Evolutionary conservation across 2,329 filamentous ascomycete genomes (phyloP).

Genomic region (Ophiocordyceps polyrhachis-furcata): DNA sequence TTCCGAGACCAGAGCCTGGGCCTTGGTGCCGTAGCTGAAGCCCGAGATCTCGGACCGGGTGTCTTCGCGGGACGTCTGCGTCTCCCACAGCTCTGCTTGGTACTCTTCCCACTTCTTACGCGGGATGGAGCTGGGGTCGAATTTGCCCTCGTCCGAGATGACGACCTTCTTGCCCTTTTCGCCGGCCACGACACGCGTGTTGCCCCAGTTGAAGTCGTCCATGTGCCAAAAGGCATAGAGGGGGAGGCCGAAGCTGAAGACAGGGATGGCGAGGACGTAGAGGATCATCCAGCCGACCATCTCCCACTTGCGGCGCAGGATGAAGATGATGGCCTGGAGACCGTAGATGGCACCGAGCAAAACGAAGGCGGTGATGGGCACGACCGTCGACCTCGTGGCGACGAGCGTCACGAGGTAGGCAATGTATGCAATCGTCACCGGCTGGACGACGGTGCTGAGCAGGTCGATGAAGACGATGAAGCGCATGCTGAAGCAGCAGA

Average conservation of each 20-base stretch:
- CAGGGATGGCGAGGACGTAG: conserved; percentile 75
- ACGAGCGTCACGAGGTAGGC: conserved; percentile 71
- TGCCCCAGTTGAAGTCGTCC: conserved; percentile 99
- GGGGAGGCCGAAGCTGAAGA: conserved; percentile 80
- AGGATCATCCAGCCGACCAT: conserved; percentile 99
- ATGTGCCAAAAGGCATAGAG: conserved; percentile 98
- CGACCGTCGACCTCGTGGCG: conserved; percentile 35
- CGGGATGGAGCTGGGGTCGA: conserved; percentile 80
- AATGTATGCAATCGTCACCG: conserved; percentile 79
- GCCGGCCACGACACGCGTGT: conserved; percentile 90
- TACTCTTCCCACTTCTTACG: conserved; percentile 99
- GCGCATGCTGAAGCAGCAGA: conserved; percentile 99
- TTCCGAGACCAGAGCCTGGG: conserved; percentile 43
- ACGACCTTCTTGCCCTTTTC: conserved; percentile 85
- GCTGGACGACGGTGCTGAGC: conserved; percentile 78
- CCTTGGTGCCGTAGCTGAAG: conserved; percentile 84
- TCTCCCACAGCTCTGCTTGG: conserved; percentile 93
- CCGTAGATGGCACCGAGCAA: conserved; percentile 91
- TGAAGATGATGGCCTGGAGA: conserved; percentile 93
- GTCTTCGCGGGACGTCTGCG: conserved; percentile 69
- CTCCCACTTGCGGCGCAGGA: conserved; percentile 91
- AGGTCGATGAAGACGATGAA: conserved; percentile 94
- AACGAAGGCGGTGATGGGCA: conserved; percentile 77
- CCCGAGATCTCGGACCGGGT: conserved; percentile 77
- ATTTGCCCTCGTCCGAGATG: conserved; percentile 93